Evolutionary conservation across 768 basidiomycete genomes (phyloP), one percentile per base, ranked within the genome.

Genomic region (Phanerodontia chrysosporium): DNA sequence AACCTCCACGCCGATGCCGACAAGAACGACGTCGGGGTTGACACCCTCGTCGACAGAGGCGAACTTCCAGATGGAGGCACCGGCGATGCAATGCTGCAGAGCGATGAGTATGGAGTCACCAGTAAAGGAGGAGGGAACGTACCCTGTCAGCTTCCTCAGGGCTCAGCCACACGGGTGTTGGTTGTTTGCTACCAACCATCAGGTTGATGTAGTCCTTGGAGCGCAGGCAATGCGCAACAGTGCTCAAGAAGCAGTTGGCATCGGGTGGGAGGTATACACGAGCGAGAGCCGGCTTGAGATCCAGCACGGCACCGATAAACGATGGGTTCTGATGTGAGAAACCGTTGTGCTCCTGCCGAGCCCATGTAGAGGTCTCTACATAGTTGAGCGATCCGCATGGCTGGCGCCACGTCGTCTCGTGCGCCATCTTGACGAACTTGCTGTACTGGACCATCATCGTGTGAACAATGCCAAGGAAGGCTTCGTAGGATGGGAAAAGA

Each of bases 401-500:
- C 57, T 83, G 77, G 36, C 92, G 79, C 93, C 93, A 96, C 1
- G 73, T 73, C 7, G 85, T 88, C 66, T 90, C 88, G 8, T 62
- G 62, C 13, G 81, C 61, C 82, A 93, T 90, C 74, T 95, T 95
- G 52, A 81, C 71, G 73, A 95, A 95, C 72, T 95, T 95, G 75
- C 84, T 79, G 70, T 95, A 95, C 66, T 91, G 90, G 2, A 89
- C 87, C 83, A 89, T 86, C 92, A 94, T 93, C 18, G 92, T 95
- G 57, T 89, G 86, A 27, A 95, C 73, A 70, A 95, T 95, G 45
- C 92, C 92, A 45, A 95, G 76, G 81, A 96, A 97, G 0, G 91
- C 88, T 69, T 96, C 94, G 70, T 96, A 95, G 28, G 85, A 87
- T 1, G 94, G 92, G 82, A 96, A 92, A 32, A 95, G 76, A 13